Percentiles rank a stretch among this genome's conserved stretches.
Conservation (phyloP, 176 grass and related monocot species). For the Zoysia japonica region DNA sequence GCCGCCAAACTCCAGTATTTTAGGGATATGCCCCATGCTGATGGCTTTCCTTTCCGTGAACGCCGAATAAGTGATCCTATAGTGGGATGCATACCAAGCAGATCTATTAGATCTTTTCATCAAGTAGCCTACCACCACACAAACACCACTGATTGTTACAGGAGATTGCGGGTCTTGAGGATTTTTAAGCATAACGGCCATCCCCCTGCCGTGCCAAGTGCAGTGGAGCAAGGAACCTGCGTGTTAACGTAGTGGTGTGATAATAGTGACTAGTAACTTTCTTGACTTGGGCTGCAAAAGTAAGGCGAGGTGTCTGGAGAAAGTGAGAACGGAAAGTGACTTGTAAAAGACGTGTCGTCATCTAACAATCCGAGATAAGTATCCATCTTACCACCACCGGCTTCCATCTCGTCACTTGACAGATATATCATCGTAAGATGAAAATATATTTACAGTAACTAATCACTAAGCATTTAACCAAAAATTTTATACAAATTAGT, state of each 20-base stretch:
- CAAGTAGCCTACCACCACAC: background rate
- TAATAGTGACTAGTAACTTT: background rate
- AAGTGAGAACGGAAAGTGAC: background rate
- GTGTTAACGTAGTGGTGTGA: no score
- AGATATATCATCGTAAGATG: no score
- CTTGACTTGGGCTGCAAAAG: background rate
- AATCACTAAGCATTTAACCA: no score
- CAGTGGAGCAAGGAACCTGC: no score
- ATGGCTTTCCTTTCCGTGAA: background rate
- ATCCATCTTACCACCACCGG: no score
- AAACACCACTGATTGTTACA: background rate
- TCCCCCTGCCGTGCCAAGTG: background rate
- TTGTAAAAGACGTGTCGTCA: no score
- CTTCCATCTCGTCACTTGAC: no score
- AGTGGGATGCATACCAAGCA: slow-evolving; percentile 4
- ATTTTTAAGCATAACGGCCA: background rate
- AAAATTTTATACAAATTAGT: no score
- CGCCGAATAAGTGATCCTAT: background rate
- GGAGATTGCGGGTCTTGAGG: background rate
- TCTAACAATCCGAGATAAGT: no score
- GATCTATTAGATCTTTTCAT: background rate
- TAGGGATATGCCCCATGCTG: background rate
- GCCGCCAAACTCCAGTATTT: no score
- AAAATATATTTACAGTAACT: no score
- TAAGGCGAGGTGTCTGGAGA: background rate